Base-by-base conservation (phyloP, 179 eudicot genomes). In the Beta macrorhiza region DNA sequence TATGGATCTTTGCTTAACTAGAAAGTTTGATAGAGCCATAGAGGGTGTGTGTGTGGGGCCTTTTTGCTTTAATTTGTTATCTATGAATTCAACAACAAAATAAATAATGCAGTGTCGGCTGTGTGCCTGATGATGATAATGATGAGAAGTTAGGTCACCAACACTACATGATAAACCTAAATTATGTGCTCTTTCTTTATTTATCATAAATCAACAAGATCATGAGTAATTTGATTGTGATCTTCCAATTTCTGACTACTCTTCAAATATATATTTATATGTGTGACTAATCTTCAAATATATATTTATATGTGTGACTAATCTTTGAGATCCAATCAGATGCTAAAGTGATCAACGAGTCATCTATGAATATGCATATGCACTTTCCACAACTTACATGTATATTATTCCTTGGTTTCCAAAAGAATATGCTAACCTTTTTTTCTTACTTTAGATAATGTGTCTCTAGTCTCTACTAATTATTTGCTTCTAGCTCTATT, bases 1-100 rank as follows among this genome's bases (percentile, higher is more conserved):
- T 84, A 32, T 49, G 59, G 82, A 86, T 87, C 78, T 87, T 88
- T 88, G 89, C 91, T 87, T 88, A 85, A 87, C 86, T 81, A 90
- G 78, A 89, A 86, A 87, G 91, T 82, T 79, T 87, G 82, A 85
- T 68, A 16, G 37, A 78, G 17, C 25, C 25, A 25, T 25, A 25
- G 25, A 25, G 61, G 67, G 78, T 10, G 16, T 10, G 65, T 81
- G 19, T 78, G 76, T 44, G 82, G 83, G 81, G 70, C 57, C 79
- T 20, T 67, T 64, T 49, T 51, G 78, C 49, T 32, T 37, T 44
- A 32, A 67, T 82, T 75, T 68, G 45, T 74, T 80, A 73, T 57
- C 69, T 19, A 42, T 29, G 16, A 80, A 79, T 76, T 81, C 80
- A 82, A 78, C 76, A 55, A 84, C 62, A 78, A 65, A 74, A 67